phyloP scores from a whole-genome alignment of 73 alveolate genomes.

The Tetrahymena elliotti region DNA sequence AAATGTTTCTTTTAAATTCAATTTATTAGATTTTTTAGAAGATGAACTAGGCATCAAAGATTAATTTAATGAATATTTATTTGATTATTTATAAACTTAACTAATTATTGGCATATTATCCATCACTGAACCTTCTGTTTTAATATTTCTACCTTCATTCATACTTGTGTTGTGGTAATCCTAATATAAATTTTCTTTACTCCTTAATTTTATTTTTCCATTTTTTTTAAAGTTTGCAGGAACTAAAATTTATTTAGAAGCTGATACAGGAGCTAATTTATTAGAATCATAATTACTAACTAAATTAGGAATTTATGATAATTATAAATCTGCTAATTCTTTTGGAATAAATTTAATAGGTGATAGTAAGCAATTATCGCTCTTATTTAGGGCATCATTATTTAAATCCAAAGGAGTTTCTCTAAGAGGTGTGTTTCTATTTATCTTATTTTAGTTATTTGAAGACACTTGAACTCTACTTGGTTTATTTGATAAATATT shows the following conservation, averaged over 20 bases:
- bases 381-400: neutral
- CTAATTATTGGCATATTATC: neutral
- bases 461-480: neutral
- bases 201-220: neutral
- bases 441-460: neutral
- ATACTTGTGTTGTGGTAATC: neutral
- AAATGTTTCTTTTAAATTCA: neutral
- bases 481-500: neutral
- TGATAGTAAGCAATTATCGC: neutral
- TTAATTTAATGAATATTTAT: neutral
- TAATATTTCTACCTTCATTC: neutral
- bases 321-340: neutral
- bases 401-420: neutral
- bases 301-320: neutral
- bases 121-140: neutral
- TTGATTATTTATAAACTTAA: neutral
- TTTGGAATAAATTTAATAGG: neutral
- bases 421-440: neutral
- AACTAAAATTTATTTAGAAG: neutral
- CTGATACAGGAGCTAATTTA: neutral
- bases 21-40: neutral
- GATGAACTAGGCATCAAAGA: neutral
- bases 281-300: neutral
- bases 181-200: neutral
- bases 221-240: neutral